Base-by-base conservation (phyloP, 805 yeast genomes). In the Lipomyces mesembrius region DNA sequence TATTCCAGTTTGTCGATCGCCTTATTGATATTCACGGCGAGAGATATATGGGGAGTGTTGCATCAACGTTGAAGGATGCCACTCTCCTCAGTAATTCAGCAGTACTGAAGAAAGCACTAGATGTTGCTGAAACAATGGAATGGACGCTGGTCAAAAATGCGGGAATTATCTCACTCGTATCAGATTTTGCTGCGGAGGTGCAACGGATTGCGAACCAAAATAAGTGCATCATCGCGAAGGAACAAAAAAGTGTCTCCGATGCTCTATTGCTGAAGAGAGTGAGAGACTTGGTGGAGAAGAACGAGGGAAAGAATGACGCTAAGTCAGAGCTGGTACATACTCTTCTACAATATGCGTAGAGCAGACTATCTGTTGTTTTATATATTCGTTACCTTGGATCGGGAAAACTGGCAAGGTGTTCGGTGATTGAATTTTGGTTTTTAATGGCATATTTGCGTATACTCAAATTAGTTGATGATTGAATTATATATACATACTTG, bases 221-320 rank as follows among this genome's bases (percentile, higher is more conserved):
- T 4, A 17, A 43, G 43, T 37, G 12, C n/a, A 11, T 6, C 20
- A 2, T 43, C 11, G 20, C 49, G 8, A 43, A 43, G 8, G 49
- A 43, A 3, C 20, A 25, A 8, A 43, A 43, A 17, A n/a, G 49
- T 17, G 49, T 43, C 22, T 43, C 49, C 22, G 49, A 43, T n/a
- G 49, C 49, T 43, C 49, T 43, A n/a, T 43, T 43, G 49, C 49
- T 43, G 25, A 43, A 43, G 49, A 43, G 49, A 43, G 49, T 43
- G 22, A 43, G 49, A n/a, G 49, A 43, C 11, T 17, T 43, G 49
- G 49, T 43, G 49, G 49, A 43, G 22, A 43, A n/a, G 49, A n/a
- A 43, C 49, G 22, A 43, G 22, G 49, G 49, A n/a, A 43, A 43
- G 49, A 43, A 2, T 17, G 49, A 17, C 22, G 9, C 20, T 43